Evolutionary conservation across 2,329 filamentous ascomycete species (phyloP), one percentile per base, ranked within the genome.

Genomic region (Sporothrix euskadiensis): DNA sequence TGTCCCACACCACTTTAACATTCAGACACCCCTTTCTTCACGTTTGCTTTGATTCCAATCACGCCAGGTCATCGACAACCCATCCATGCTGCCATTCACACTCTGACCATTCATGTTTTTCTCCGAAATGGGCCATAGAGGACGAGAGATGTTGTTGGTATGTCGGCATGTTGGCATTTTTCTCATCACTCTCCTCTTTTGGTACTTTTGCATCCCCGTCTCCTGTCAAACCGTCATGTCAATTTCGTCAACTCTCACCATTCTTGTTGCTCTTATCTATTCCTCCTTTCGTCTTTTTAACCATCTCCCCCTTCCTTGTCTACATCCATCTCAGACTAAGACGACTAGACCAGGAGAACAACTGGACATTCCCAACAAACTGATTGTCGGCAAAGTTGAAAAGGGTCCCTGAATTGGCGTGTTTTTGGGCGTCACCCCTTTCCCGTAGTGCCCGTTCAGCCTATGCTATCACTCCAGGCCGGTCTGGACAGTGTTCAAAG

Each of bases 281-380:
- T 35, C 16, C n/a, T 32, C 3, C n/a, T 19, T 32, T 19, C n/a
- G 2, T 22, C 19, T 22, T 26, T 22, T 22, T 32, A 19, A 3
- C 52, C 8, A 22, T 56, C 52, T 12, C 41, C 41, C 63, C 41
- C 19, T 66, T 49, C 32, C 26, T 19, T 32, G 26, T 32, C 4
- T 10, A 65, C 35, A 32, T 39, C 61, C 16, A n/a, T 26, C 32
- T 14, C 41, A 66, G 41, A n/a, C 65, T 68, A 68, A 65, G 65
- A 52, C 44, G 26, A 52, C 65, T 68, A 52, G 65, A 14, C 65
- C 65, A 68, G 65, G 65, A 68, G 44, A 68, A 52, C 65, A 44
- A 19, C 12, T 12, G 19, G 14, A 3, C 16, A 7, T 26, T 52
- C 8, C n/a, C 12, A 49, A 49, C 44, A 49, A 49, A 49, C 44